Percentiles rank a stretch among this genome's conserved stretches.
Evolutionary conservation across 2,329 filamentous ascomycete genomes (phyloP).

Genomic region (Davidsoniella neocaledoniae): DNA sequence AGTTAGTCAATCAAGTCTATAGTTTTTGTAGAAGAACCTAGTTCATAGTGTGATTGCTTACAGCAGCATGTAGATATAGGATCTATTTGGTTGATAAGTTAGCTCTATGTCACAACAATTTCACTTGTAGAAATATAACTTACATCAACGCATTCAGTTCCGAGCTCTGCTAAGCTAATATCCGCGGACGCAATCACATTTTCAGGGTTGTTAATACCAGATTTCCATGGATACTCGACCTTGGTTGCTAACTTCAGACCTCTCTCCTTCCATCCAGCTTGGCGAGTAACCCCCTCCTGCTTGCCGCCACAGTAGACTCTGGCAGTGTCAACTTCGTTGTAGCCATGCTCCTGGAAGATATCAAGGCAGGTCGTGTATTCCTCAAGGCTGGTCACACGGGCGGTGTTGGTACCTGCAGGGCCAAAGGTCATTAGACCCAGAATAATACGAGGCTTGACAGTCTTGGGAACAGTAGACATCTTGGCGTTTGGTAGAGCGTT

Average conservation of each 20-base stretch:
- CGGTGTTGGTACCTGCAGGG: conserved; percentile 42
- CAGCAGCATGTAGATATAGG: conserved; percentile 57
- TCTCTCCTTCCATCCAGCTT: conserved; percentile 62
- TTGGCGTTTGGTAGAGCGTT: conserved; percentile 13
- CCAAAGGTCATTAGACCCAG: conserved; percentile 80
- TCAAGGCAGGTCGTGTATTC: conserved; percentile 60
- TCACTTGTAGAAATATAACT: conserved; percentile 15
- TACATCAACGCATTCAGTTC: conserved; percentile 54
- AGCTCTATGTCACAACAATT: not conserved
- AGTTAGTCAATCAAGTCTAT: conserved; percentile 16
- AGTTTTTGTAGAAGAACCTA: not conserved
- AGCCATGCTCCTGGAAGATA: conserved; percentile 59
- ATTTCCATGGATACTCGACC: conserved; percentile 41
- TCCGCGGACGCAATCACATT: conserved; percentile 50
- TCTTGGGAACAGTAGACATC: conserved; percentile 31
- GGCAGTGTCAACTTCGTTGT: conserved; percentile 75
- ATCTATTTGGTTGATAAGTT: conserved; percentile 25
- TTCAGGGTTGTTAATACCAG: conserved; percentile 44
- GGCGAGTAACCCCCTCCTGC: conserved; percentile 64
- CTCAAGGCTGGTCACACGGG: conserved; percentile 49
- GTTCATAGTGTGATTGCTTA: conserved; percentile 15
- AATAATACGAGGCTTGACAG: conserved; percentile 50
- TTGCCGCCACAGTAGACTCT: conserved; percentile 52
- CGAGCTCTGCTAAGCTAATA: conserved; percentile 52
- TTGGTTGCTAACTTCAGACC: conserved; percentile 69